A percentile compares a stretch with the other conserved stretches of the same genome.
These are phyloP conservation scores for Mitragyna speciosa DNA, from an alignment of 257 asterid genomes.

Conservation along the genomic window DNA sequence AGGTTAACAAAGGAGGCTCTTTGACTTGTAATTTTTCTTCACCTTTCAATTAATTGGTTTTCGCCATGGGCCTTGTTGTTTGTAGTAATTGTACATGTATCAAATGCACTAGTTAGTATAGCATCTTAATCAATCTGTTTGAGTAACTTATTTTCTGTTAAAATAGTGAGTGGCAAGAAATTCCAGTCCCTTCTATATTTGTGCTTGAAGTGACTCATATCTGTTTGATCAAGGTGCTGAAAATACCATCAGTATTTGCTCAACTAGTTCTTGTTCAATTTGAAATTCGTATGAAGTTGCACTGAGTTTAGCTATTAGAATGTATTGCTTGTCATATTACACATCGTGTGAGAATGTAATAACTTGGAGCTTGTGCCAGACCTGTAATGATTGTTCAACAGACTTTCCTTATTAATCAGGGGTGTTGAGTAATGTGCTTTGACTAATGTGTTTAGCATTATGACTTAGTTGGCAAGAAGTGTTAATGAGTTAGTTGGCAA, in stretches of 20 bases:
- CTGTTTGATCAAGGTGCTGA: background rate
- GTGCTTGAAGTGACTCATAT: background rate
- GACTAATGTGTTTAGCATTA: too few species aligned
- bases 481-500: too few species aligned
- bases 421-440: too few species aligned
- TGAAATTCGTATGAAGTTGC: background rate
- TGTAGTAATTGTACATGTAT: constrained; percentile 27
- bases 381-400: background rate
- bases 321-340: background rate
- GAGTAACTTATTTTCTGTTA: background rate
- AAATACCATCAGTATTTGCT: background rate
- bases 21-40: constrained; percentile 32
- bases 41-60: background rate
- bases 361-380: background rate
- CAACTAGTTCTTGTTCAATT: background rate
- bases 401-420: background rate
- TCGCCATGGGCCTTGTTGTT: constrained; percentile 20
- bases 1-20: constrained; percentile 66
- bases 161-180: background rate
- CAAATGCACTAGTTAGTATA: background rate
- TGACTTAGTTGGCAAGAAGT: too few species aligned
- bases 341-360: background rate
- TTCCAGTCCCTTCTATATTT: background rate
- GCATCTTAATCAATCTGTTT: background rate
- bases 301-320: background rate